Evolutionary conservation across 2,329 filamentous ascomycete genomes (phyloP), one percentile per base, ranked within the genome.

Genomic region (Botrytis cinerea): DNA sequence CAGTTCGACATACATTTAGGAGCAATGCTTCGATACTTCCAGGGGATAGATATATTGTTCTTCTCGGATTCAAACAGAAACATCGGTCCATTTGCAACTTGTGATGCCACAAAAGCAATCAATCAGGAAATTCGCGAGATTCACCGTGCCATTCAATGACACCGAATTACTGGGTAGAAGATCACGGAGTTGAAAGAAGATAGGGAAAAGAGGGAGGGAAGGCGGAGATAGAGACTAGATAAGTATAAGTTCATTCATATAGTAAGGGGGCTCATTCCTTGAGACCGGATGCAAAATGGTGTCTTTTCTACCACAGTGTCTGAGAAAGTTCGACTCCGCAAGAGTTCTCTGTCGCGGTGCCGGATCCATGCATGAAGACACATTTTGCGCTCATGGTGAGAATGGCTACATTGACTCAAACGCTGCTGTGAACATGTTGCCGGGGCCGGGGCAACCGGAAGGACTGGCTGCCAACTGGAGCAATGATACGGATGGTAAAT

Each of bases 191-290:
- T 78, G 12, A 64, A 74, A 43, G 75, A 77, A 43, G 73, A 75
- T 4, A 64, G 51, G 18, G 61, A 28, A 2, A 71, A 75, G n/a
- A 74, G 71, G 1, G 72, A 76, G 63, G 59, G 45, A 2, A 62
- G 77, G n/a, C 81, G 84, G 35, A 83, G 83, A 18, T 89, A 87
- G 88, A 83, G 82, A 18, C 80, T 90, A 59, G 88, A 90, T 82
- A 89, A 89, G 81, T 90, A 88, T 82, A 90, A 90, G 80, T 89
- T 88, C 79, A 82, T 89, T 59, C 87, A 89, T 79, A 88, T 89
- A 78, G 85, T 86, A 16, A 85, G 88, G 79, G 87, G 87, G 80
- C 85, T 0, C 89, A 85, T 76, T 77, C 80, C 46, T 80, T 85
- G 80, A 83, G 84, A 12, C 87, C 87, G 8, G 77, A 83, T 73